Percentiles rank a stretch among this genome's conserved stretches.
phyloP scores from a whole-genome alignment of 345 rosid genomes.

The Turritis glabra region DNA sequence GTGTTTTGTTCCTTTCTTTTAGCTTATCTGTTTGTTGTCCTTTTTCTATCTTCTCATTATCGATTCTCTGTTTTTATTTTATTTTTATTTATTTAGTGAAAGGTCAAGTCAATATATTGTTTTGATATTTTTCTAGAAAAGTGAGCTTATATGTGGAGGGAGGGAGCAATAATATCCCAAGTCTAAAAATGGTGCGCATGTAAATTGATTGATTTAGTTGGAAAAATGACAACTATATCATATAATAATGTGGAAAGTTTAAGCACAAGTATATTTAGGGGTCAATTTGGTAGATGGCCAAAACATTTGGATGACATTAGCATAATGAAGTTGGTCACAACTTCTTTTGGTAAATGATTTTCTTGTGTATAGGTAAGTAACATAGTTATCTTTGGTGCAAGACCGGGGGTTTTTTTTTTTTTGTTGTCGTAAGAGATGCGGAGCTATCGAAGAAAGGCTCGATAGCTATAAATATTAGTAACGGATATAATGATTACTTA shows the following conservation, averaged over 20 bases:
- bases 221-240: not conserved
- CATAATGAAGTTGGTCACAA: not conserved
- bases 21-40: slow-evolving; percentile 38
- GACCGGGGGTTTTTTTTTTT: not conserved
- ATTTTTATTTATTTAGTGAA: not conserved
- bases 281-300: not conserved
- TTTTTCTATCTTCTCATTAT: slow-evolving; percentile 19
- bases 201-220: not conserved
- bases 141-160: not conserved
- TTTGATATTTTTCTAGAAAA: slow-evolving; percentile 12
- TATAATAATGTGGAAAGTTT: not conserved
- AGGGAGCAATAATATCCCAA: not conserved
- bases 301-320: not conserved
- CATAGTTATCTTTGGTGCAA: not conserved
- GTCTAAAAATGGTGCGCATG: not conserved
- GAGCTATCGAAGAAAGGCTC: not conserved
- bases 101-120: slow-evolving; percentile 24
- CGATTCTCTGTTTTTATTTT: not conserved
- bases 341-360: not conserved
- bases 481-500: too few relatives aligned
- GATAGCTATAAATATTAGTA: too few relatives aligned
- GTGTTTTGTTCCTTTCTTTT: slow-evolving; percentile 19
- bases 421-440: not conserved
- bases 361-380: not conserved
- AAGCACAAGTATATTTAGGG: not conserved